phyloP scores from a whole-genome alignment of 768 basidiomycete species.

The Glaciozyma antarctica region DNA sequence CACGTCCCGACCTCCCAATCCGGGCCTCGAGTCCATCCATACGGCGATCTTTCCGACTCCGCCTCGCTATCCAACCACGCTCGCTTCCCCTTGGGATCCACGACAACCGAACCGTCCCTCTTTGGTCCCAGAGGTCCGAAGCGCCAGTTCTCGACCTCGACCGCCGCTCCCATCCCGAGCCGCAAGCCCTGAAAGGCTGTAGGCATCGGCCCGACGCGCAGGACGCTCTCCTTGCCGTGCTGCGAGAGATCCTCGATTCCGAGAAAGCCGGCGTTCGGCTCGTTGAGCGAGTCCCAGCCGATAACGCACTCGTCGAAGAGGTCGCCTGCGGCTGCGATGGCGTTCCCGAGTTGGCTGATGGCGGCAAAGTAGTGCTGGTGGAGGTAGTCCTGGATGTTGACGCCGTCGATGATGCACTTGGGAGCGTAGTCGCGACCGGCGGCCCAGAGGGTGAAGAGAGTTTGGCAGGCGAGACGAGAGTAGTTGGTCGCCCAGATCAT shows the following conservation, averaged over 20 bases:
- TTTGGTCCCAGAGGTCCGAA: conserved; percentile 72
- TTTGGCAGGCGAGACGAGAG: conserved; percentile 73
- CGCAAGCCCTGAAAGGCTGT: conserved; percentile 73
- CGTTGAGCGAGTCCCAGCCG: conserved; percentile 95
- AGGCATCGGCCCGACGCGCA: conserved; percentile 80
- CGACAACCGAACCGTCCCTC: conserved; percentile 59
- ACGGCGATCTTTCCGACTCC: conserved; percentile 47
- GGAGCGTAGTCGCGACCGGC: conserved; percentile 84
- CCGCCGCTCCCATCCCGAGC: conserved; percentile 76
- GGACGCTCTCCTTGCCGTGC: conserved; percentile 58
- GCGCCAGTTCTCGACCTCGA: conserved; percentile 70
- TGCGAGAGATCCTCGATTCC: conserved; percentile 58
- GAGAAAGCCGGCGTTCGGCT: conserved; percentile 77
- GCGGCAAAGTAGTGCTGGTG: conserved; percentile 36
- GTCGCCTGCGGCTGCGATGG: conserved; percentile 52
- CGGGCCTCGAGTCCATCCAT: conserved; percentile 72
- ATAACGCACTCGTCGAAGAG: conserved; percentile 78
- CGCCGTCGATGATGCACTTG: conserved; percentile 76
- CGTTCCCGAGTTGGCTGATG: conserved; percentile 29
- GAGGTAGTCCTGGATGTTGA: conserved; percentile 63
- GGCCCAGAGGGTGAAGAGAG: conserved; percentile 89
- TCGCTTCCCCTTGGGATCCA: conserved; percentile 72
- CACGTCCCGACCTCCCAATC: conserved; percentile 68
- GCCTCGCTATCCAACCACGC: conserved; percentile 60
- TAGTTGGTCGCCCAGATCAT: conserved; percentile 99